phyloP scores from a whole-genome alignment of 1,284 basidiomycete genomes.

The Xerocomus nothofagi region DNA sequence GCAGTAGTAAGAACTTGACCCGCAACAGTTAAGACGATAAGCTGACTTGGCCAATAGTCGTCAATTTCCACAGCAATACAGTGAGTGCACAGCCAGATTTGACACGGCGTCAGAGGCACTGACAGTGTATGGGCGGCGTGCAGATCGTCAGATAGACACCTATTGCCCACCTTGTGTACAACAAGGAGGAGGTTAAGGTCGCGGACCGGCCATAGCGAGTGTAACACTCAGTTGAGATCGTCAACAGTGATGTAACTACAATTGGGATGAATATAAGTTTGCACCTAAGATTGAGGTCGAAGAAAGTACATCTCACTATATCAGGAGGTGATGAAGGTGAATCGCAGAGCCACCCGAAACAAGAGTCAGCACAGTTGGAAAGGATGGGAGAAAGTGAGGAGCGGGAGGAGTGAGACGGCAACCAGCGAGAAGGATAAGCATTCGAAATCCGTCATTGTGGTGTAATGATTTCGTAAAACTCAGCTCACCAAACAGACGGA shows the following conservation, averaged over 20 bases:
- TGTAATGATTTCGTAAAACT: conserved; percentile 38
- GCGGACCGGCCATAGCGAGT: conserved; percentile 1
- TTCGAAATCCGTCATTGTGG: conserved; percentile 24
- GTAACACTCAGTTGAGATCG: conserved; percentile 24
- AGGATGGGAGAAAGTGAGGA: conserved; percentile 6
- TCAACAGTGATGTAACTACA: conserved; percentile 17
- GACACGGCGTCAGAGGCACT: conserved; percentile 9
- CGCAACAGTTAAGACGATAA: conserved; percentile 10
- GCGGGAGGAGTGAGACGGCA: conserved; percentile 6
- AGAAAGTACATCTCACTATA: background rate
- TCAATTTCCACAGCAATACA: conserved; percentile 65
- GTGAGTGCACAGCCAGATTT: conserved; percentile 36
- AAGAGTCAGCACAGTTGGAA: conserved; percentile 2
- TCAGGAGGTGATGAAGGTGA: conserved; percentile 1
- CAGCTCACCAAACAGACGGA: conserved; percentile 27
- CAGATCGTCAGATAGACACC: conserved; percentile 47
- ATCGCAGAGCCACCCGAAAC: background rate
- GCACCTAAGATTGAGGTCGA: conserved; percentile 1
- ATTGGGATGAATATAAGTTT: conserved; percentile 11
- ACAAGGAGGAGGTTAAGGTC: conserved; percentile 12
- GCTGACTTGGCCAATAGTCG: conserved; percentile 46
- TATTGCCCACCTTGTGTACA: conserved; percentile 42
- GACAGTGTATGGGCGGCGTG: conserved; percentile 11
- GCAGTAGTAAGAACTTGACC: conserved; percentile 61
- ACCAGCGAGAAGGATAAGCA: conserved; percentile 11